These are phyloP conservation scores for Wickerhamiella dianesei DNA, from an alignment of 805 yeast species.

Conservation along the genomic window DNA sequence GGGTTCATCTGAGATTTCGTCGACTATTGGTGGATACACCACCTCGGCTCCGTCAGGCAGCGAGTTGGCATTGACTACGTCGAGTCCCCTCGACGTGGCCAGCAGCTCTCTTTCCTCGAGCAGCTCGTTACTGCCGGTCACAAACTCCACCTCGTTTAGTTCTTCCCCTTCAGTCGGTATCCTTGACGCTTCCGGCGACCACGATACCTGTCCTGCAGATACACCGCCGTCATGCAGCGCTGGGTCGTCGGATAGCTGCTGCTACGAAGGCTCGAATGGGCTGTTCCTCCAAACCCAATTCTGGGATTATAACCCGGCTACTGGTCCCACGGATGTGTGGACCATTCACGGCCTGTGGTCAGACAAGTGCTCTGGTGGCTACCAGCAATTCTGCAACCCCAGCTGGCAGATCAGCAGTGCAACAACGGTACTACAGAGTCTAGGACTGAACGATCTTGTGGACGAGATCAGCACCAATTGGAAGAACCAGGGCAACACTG, in stretches of 20 bases:
- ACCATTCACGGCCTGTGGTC: slow-evolving; percentile 87
- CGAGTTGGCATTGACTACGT: too few relatives aligned
- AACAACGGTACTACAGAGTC: slow-evolving; percentile 30
- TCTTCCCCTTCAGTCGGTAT: not conserved
- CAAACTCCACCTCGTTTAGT: not conserved
- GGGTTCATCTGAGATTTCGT: too few relatives aligned
- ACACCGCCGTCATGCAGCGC: slow-evolving; percentile 25
- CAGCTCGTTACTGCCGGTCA: not conserved
- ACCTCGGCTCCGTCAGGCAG: too few relatives aligned
- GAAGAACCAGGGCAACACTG: slow-evolving; percentile 61
- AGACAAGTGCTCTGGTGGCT: slow-evolving; percentile 73
- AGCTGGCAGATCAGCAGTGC: slow-evolving; percentile 42
- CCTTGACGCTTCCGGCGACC: slow-evolving; percentile 17
- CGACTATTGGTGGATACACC: too few relatives aligned
- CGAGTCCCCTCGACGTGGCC: not conserved
- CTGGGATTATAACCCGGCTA: slow-evolving; percentile 75
- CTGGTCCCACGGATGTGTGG: slow-evolving; percentile 57
- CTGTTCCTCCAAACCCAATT: slow-evolving; percentile 74
- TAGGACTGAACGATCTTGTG: slow-evolving; percentile 37
- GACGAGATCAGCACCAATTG: slow-evolving; percentile 46
- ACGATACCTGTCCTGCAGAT: slow-evolving; percentile 24
- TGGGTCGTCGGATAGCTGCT: slow-evolving; percentile 42
- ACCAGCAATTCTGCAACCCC: slow-evolving; percentile 62
- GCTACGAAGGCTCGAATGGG: slow-evolving; percentile 82
- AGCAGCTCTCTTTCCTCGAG: not conserved